Conservation (phyloP, 805 yeast species). For the Metschnikowia lochheadii region DNA sequence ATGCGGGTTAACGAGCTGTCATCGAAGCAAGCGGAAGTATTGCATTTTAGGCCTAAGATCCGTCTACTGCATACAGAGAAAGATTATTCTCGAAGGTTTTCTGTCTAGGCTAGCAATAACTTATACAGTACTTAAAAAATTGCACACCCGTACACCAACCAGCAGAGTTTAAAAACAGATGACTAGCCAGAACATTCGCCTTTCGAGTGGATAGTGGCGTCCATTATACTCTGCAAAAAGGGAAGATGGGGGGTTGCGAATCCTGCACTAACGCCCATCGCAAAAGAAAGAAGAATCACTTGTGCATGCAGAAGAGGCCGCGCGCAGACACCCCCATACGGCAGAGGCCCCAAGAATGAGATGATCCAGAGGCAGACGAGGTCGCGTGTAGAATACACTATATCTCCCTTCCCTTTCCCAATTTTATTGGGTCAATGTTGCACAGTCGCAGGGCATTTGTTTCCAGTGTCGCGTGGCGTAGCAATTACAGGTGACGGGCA, state of each 20-base stretch:
- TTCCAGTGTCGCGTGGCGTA: not conserved
- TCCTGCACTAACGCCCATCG: conserved; percentile 1
- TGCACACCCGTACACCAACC: not conserved
- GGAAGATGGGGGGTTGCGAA: conserved; percentile 4
- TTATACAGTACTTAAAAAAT: too few species aligned
- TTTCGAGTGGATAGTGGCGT: not conserved
- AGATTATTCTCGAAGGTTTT: conserved; percentile 2
- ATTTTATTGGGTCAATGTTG: not conserved
- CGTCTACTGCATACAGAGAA: not conserved
- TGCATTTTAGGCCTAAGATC: not conserved
- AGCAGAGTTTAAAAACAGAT: not conserved
- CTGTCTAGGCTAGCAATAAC: not conserved
- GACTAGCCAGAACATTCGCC: not conserved
- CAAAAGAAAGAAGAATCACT: conserved; percentile 5
- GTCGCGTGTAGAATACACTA: too few species aligned
- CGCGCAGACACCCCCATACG: not conserved
- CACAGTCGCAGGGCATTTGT: not conserved
- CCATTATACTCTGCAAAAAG: not conserved
- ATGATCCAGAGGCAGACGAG: not conserved
- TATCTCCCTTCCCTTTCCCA: too few species aligned
- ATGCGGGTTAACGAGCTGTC: conserved; percentile 1
- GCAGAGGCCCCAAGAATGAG: not conserved
- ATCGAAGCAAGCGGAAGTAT: not conserved
- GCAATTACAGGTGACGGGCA: not conserved
- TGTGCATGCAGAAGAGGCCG: conserved; percentile 2